Conservation (phyloP, 306 rosid species). For the Vachellia pachyceras region DNA sequence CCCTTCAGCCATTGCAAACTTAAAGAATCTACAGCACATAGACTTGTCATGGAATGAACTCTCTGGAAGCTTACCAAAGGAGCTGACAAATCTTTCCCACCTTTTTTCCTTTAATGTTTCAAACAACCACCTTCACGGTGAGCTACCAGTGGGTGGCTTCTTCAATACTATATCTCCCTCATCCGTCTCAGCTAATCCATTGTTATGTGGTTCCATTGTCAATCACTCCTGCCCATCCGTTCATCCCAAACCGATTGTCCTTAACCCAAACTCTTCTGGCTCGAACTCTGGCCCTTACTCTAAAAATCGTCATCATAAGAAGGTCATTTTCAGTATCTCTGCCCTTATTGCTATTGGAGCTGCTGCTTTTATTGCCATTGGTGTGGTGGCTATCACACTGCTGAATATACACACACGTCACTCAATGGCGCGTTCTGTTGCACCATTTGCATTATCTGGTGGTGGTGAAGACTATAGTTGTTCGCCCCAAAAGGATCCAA, state of each 20-base stretch:
- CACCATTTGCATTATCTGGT: constrained; percentile 66
- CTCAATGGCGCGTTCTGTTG: constrained; percentile 64
- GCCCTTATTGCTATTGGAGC: constrained; percentile 97
- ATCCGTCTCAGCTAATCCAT: constrained; percentile 70
- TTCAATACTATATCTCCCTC: constrained; percentile 84
- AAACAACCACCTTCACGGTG: constrained; percentile 83
- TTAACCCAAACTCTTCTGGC: constrained; percentile 87
- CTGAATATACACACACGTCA: constrained; percentile 72
- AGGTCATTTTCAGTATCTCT: constrained; percentile 83
- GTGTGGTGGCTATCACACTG: constrained; percentile 82
- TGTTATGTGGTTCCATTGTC: constrained; percentile 83
- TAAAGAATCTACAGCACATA: constrained; percentile 69
- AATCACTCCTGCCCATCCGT: constrained; percentile 81
- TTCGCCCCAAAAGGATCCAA: constrained; percentile 73
- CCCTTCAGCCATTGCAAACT: constrained; percentile 76
- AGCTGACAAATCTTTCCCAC: constrained; percentile 81
- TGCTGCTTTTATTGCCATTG: constrained; percentile 84
- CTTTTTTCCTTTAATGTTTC: constrained; percentile 78
- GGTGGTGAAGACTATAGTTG: constrained; percentile 83
- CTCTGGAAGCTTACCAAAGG: constrained; percentile 97
- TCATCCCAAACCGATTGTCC: constrained; percentile 95
- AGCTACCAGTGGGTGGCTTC: constrained; percentile 93
- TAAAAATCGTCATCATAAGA: constrained; percentile 57
- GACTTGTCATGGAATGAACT: too few species aligned
- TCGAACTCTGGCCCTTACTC: constrained; percentile 59